These are phyloP conservation scores for Hyaloperonospora arabidopsidis DNA, from an alignment of 352 stramenopile species.

Conservation along the genomic window DNA sequence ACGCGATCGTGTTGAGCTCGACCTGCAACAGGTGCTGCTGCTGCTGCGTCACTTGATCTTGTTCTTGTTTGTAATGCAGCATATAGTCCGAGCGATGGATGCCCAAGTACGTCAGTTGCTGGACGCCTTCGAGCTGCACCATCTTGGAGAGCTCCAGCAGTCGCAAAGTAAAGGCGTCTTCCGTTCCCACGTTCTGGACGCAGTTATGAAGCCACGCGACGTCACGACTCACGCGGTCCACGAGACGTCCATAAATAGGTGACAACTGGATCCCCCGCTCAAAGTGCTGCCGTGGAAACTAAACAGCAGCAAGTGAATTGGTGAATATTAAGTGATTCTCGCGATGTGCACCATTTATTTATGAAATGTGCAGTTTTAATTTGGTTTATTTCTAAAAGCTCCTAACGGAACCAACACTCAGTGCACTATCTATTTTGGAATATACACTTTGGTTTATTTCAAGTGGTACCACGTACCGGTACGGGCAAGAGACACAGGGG, in stretches of 20 bases:
- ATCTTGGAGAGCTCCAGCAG: conserved; percentile 73
- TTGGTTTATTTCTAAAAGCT: too few relatives aligned
- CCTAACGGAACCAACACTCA: too few relatives aligned
- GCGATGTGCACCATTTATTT: too few relatives aligned
- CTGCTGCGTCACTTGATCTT: conserved; percentile 26
- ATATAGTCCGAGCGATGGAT: conserved; percentile 94
- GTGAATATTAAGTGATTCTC: too few relatives aligned
- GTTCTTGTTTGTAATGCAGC: conserved; percentile 82
- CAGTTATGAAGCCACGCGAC: conserved; percentile 69
- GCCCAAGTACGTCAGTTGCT: conserved; percentile 80
- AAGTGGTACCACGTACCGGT: conserved; percentile 22
- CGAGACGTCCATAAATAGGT: conserved; percentile 61
- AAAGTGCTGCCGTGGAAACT: conserved; percentile 53
- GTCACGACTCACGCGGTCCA: conserved; percentile 78
- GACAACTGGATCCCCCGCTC: conserved; percentile 58
- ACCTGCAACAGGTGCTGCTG: conserved; percentile 86
- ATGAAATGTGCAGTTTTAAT: too few relatives aligned
- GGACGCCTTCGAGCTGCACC: conserved; percentile 56
- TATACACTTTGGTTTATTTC: neutral
- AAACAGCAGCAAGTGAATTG: neutral
- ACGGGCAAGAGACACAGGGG: conserved; percentile 67
- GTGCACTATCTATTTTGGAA: too few relatives aligned
- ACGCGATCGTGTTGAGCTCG: conserved; percentile 98
- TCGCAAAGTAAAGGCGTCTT: conserved; percentile 81
- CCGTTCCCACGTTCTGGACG: conserved; percentile 62